Evolutionary conservation across 164 flowering plant species (phyloP), one percentile per base, ranked within the genome.

Genomic region (Sextonia rubra): DNA sequence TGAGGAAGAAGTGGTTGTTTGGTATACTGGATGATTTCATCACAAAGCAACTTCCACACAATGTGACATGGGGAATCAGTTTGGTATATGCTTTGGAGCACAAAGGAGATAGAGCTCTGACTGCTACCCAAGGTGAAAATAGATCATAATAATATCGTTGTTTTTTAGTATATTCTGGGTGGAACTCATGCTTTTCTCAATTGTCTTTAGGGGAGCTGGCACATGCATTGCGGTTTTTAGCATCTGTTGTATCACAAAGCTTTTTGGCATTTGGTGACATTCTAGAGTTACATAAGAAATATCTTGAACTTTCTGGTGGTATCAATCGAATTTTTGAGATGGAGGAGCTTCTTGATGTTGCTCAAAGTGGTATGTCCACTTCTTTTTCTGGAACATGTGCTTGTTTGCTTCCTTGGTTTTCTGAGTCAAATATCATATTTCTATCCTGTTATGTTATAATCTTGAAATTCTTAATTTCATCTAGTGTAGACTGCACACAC

Each of bases 211-310:
- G 98, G 79, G 97, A 96, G 66, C 85, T 96, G 71, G 99, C 99
- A 30, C 99, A 93, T 86, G 99, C 99, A 20, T 75, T 96, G 84
- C 85, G 99, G 58, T 96, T 89, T 81, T 82, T 96, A 73, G 99
- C 99, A 69, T 96, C 99, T 80, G 97, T 96, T 75, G 98, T 96
- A 63, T 96, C 99, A 62, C 99, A 96, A 79, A 96, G 99, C 90
- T 96, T 96, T 85, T 82, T 91, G 70, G 99, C 99, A 63, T 96
- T 96, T 81, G 99, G 99, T 52, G 99, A 96, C 78, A 90, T 93
- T 79, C 94, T 96, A 72, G 97, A 96, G 85, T 79, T 96, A 78
- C 82, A 93, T 73, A 87, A 85, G 72, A 96, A 90, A 76, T 91
- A 83, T 80, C 74, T 90, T 72, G 95, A 88, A 82, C 97, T 96